These are phyloP conservation scores for Laburnicola sp. DNA, from an alignment of 2,329 filamentous ascomycete species.

Conservation along the genomic window DNA sequence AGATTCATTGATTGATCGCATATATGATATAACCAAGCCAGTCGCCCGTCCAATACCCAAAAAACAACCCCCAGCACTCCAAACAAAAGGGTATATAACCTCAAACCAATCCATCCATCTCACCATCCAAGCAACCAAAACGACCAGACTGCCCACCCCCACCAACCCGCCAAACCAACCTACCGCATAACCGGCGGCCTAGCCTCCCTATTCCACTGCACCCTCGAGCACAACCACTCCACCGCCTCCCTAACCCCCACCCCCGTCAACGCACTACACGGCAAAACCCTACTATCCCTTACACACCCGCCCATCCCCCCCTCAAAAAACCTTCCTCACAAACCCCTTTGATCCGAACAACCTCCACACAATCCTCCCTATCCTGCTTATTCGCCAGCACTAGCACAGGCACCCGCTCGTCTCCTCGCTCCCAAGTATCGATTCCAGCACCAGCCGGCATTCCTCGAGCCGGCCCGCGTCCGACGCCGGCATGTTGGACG, in stretches of 20 bases:
- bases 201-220: conserved; percentile 95
- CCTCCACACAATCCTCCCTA: conserved; percentile 94
- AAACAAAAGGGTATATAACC: no score
- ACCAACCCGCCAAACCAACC: no score
- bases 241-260: conserved; percentile 88
- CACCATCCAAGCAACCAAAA: no score
- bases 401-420: conserved; percentile 89
- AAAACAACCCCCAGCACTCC: no score
- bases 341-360: conserved; percentile 96
- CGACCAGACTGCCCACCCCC: no score
- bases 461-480: conserved; percentile 72
- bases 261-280: conserved; percentile 84
- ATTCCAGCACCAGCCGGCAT: conserved; percentile 85
- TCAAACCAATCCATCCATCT: no score
- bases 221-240: conserved; percentile 91
- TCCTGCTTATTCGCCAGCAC: conserved; percentile 98
- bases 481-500: conserved; percentile 35
- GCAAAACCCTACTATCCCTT: conserved; percentile 86
- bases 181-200: conserved; percentile 91
- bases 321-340: conserved; percentile 93
- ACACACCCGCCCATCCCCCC: conserved; percentile 85
- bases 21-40: no score
- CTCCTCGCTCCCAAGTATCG: conserved; percentile 83
- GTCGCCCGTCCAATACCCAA: no score
- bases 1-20: no score